Base-by-base conservation (phyloP, 257 asterid genomes). In the Scutellaria minor region DNA sequence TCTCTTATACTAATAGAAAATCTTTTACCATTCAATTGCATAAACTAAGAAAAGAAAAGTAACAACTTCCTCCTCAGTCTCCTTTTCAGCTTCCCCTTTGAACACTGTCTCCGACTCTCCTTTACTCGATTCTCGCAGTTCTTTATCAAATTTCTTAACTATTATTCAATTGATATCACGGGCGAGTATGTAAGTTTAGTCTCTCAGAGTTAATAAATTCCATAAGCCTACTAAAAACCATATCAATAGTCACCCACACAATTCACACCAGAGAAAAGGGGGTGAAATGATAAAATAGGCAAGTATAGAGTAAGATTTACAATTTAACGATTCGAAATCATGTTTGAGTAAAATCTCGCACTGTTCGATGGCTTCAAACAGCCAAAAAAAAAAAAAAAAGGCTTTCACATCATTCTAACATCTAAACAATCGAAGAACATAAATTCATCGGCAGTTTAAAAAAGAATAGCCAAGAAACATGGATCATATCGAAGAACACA, bases 401-500 rank as follows among this genome's bases (percentile, higher is more conserved):
- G 14, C 55, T 44, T 27, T 14, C 67, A 39, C 9, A 5, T 50
- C 47, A 69, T 24, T 48, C 52, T n/a, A 42, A n/a, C 46, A 47
- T 37, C 58, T 45, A 35, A 64, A 14, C 5, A 63, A 20, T 24
- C 42, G 58, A 50, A 24, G 1, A 53, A 55, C 53, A 44, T 44
- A 13, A 39, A 61, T 46, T 8, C 6, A 27, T 14, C 14, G 37
- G 59, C 14, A 66, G 75, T 66, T 54, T 70, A 60, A 7, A 58
- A 51, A 52, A 53, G 50, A 53, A 46, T 39, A 73, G 73, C 64
- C 64, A 50, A 37, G 9, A 27, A 66, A 15, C 60, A 46, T 8
- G 66, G 68, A 60, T 60, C 69, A 31, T 45, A 6, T 57, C 47
- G 51, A 68, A 7, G 8, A 22, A 64, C 7, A 11, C 7, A 11